Evolutionary conservation across 2,329 filamentous ascomycete genomes (phyloP).

Genomic region (Botryosphaeria dothidea): DNA sequence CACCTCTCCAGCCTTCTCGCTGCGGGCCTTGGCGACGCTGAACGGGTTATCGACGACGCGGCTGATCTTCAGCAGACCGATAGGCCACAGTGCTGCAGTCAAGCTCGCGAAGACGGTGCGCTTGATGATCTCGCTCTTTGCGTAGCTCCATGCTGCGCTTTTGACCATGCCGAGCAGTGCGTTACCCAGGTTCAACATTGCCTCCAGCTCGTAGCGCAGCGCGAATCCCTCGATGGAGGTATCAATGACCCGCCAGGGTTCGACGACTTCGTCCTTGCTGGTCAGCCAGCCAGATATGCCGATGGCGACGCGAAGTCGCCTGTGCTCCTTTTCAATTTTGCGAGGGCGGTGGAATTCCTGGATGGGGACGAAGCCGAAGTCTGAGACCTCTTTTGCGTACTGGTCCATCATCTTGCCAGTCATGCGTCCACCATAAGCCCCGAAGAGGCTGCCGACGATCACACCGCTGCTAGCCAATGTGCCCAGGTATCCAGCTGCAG

Average conservation of each 20-base stretch:
- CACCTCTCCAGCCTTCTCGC: conserved; percentile 77
- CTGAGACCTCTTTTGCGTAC: conserved; percentile 83
- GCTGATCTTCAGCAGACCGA: conserved; percentile 48
- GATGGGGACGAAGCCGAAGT: conserved; percentile 73
- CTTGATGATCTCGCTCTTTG: conserved; percentile 74
- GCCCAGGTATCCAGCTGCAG: conserved; percentile 77
- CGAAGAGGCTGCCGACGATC: conserved; percentile 82
- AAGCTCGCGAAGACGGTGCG: conserved; percentile 52
- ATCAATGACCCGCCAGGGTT: conserved; percentile 74
- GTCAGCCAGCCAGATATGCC: conserved; percentile 81
- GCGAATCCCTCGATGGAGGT: conserved; percentile 75
- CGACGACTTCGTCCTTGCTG: conserved; percentile 67
- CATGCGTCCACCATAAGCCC: conserved; percentile 85
- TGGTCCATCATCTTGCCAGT: conserved; percentile 83
- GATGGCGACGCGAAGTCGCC: conserved; percentile 72
- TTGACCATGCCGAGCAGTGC: conserved; percentile 76
- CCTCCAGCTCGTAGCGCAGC: conserved; percentile 78
- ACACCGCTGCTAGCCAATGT: conserved; percentile 77
- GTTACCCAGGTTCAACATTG: conserved; percentile 74
- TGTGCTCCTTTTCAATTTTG: conserved; percentile 52
- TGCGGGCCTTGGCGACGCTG: conserved; percentile 71
- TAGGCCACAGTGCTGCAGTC: conserved; percentile 51
- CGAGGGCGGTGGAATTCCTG: conserved; percentile 23
- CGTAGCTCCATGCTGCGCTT: conserved; percentile 76
- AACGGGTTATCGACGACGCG: conserved; percentile 79